A percentile compares a stretch with the other conserved stretches of the same genome.
These are phyloP conservation scores for Xylariaceae sp. DNA, from an alignment of 2,329 filamentous ascomycete species.

Conservation along the genomic window DNA sequence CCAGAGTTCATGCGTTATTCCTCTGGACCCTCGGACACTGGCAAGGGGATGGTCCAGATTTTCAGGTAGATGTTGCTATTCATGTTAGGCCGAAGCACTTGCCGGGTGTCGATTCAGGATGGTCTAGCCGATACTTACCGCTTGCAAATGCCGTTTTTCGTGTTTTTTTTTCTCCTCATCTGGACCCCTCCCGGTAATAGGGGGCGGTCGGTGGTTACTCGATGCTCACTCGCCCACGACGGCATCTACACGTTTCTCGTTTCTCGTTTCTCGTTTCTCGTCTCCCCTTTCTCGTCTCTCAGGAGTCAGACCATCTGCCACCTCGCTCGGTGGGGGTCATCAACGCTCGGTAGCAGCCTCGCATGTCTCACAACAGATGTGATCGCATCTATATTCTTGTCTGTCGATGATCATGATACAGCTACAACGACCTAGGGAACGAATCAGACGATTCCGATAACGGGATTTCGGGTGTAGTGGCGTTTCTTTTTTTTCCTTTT, in stretches of 20 bases:
- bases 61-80: background rate
- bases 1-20: background rate
- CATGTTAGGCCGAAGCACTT: background rate
- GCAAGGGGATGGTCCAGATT: background rate
- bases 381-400: conserved; percentile 45
- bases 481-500: no score
- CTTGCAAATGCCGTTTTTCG: background rate
- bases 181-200: background rate
- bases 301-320: no score
- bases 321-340: background rate
- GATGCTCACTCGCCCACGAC: background rate
- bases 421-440: conserved; percentile 38
- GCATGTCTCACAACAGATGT: conserved; percentile 49
- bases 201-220: background rate
- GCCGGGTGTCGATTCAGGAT: background rate
- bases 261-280: background rate
- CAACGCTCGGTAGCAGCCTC: conserved; percentile 36
- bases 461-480: background rate
- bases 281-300: no score
- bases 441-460: conserved; percentile 14
- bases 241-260: background rate
- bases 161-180: background rate
- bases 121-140: conserved; percentile 1
- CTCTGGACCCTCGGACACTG: background rate
- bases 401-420: conserved; percentile 50